phyloP scores from a whole-genome alignment of 1,284 basidiomycete species.

The Trametes versicolor region DNA sequence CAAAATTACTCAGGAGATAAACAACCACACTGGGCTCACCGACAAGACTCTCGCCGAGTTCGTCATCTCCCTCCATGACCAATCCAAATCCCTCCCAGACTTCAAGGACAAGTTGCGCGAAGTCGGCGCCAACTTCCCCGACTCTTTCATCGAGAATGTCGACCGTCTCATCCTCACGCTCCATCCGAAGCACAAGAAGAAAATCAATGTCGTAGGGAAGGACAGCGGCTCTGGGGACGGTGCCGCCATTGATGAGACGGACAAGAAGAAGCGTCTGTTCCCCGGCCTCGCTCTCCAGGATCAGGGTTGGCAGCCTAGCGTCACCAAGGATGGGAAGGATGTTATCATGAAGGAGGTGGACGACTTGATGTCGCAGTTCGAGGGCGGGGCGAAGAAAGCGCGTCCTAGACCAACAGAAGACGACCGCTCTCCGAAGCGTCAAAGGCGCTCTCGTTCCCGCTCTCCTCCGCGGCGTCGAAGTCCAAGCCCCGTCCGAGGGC shows the following conservation, averaged over 20 bases:
- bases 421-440: slow-evolving; percentile 63
- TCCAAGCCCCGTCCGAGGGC: slow-evolving; percentile 63
- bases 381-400: slow-evolving; percentile 69
- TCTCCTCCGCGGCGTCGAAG: slow-evolving; percentile 57
- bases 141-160: slow-evolving; percentile 90
- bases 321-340: slow-evolving; percentile 58
- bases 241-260: slow-evolving; percentile 63
- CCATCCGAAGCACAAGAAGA: slow-evolving; percentile 97
- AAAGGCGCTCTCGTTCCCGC: slow-evolving; percentile 58
- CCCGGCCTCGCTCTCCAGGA: slow-evolving; percentile 92
- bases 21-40: slow-evolving; percentile 85
- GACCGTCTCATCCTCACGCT: slow-evolving; percentile 94
- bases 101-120: slow-evolving; percentile 89
- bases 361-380: slow-evolving; percentile 85
- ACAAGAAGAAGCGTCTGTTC: slow-evolving; percentile 87
- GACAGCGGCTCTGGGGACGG: slow-evolving; percentile 46
- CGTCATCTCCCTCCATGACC: slow-evolving; percentile 91
- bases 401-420: slow-evolving; percentile 58
- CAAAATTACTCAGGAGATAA: slow-evolving; percentile 90
- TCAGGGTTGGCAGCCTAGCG: slow-evolving; percentile 64
- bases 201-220: slow-evolving; percentile 53
- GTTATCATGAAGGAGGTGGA: slow-evolving; percentile 84
- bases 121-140: slow-evolving; percentile 88
- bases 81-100: slow-evolving; percentile 77
- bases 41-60: slow-evolving; percentile 97